Percentiles rank a stretch among this genome's conserved stretches.
phyloP scores from a whole-genome alignment of 306 rosid species.

The Ceratonia siliqua region DNA sequence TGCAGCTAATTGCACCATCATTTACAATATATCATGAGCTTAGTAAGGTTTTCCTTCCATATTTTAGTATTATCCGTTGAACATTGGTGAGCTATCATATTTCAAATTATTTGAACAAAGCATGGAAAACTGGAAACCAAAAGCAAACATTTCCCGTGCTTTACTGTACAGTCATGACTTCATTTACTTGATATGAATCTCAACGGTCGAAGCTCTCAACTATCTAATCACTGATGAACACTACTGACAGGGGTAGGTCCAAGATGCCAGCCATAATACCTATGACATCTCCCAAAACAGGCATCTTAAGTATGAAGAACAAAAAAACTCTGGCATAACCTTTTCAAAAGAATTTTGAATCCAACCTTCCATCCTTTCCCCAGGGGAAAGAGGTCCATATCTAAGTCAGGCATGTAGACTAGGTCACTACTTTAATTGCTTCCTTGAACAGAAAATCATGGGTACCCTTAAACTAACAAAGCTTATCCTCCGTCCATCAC shows the following conservation, averaged over 20 bases:
- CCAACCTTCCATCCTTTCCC: constrained; percentile 6
- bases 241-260: constrained; percentile 20
- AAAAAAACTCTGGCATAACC: constrained; percentile 24
- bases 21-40: neutral
- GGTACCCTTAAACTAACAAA: neutral
- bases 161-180: constrained; percentile 51
- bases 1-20: constrained; percentile 7
- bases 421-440: constrained; percentile 19
- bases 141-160: constrained; percentile 16
- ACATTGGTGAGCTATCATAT: neutral
- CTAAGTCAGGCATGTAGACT: constrained; percentile 30
- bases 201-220: constrained; percentile 28
- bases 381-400: constrained; percentile 11
- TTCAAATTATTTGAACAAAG: constrained; percentile 21
- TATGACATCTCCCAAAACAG: constrained; percentile 26
- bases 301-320: constrained; percentile 28
- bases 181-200: constrained; percentile 34
- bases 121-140: neutral
- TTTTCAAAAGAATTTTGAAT: constrained; percentile 7
- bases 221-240: constrained; percentile 22
- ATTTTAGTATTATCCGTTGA: too few relatives aligned
- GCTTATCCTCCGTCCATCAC: constrained; percentile 34
- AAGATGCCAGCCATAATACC: constrained; percentile 39
- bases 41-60: too few relatives aligned
- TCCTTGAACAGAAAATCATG: constrained; percentile 25